Evolutionary conservation across 805 yeast species (phyloP).

Genomic region (Lipomyces kockii): DNA sequence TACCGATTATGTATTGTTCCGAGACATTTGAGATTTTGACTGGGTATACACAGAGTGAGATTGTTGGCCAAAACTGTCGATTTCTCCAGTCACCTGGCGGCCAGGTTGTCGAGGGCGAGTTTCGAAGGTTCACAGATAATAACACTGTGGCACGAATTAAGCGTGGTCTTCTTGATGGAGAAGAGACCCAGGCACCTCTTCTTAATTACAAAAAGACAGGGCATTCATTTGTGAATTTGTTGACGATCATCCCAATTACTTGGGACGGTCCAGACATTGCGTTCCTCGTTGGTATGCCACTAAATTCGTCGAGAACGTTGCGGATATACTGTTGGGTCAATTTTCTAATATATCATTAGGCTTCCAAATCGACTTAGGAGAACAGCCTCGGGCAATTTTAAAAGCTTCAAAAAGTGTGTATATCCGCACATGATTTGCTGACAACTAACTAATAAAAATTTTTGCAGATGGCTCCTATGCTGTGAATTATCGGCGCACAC

Average conservation of each 20-base stretch:
- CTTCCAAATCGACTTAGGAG: conserved; percentile 23
- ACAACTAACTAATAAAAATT: not conserved
- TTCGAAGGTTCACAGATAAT: conserved; percentile 20
- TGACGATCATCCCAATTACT: conserved; percentile 23
- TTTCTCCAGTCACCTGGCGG: conserved; percentile 28
- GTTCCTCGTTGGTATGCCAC: conserved; percentile 11
- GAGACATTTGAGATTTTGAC: conserved; percentile 20
- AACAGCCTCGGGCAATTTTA: conserved; percentile 19
- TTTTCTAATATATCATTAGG: conserved; percentile 6
- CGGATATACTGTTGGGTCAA: not conserved
- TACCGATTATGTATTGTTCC: conserved; percentile 24
- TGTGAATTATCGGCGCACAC: conserved; percentile 20
- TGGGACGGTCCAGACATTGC: conserved; percentile 23
- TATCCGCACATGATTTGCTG: not conserved
- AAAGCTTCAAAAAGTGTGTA: conserved; percentile 12
- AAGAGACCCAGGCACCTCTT: conserved; percentile 21
- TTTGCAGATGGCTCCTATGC: conserved; percentile 13
- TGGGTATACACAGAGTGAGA: conserved; percentile 22
- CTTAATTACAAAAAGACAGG: conserved; percentile 24
- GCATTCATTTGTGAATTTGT: conserved; percentile 24
- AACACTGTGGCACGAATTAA: conserved; percentile 15
- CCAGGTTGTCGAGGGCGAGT: conserved; percentile 15
- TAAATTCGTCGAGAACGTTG: not conserved
- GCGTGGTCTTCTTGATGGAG: conserved; percentile 15
- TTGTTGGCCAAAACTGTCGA: conserved; percentile 28